Evolutionary conservation across 768 basidiomycete species (phyloP).

Genomic region (Lyophyllum semitale): DNA sequence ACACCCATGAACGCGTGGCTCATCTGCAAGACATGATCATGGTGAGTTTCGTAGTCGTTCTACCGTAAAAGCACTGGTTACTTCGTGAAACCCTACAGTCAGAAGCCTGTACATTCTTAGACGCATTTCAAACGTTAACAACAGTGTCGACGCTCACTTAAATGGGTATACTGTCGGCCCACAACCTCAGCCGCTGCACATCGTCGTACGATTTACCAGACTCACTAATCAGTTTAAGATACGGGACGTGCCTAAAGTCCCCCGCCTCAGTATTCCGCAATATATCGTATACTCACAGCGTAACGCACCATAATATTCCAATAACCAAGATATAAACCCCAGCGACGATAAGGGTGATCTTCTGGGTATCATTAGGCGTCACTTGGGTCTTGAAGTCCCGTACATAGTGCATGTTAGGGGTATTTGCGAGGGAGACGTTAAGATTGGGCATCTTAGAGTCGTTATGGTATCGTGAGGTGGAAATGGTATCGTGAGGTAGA

Average conservation of each 20-base stretch:
- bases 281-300: background rate
- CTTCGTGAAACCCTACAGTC: slow-evolving; percentile 90
- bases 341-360: slow-evolving; percentile 78
- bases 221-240: slow-evolving; percentile 73
- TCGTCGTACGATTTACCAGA: slow-evolving; percentile 14
- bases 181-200: background rate
- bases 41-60: background rate
- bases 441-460: slow-evolving; percentile 11
- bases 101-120: slow-evolving; percentile 50
- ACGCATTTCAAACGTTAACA: background rate
- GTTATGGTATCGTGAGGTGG: background rate
- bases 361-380: slow-evolving; percentile 72
- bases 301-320: slow-evolving; percentile 73
- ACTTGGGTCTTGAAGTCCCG: slow-evolving; percentile 46
- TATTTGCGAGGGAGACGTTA: background rate
- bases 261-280: background rate
- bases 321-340: slow-evolving; percentile 74
- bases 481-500: background rate
- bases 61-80: slow-evolving; percentile 24
- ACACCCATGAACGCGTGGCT: slow-evolving; percentile 83
- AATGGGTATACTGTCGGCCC: slow-evolving; percentile 77
- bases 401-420: slow-evolving; percentile 24
- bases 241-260: slow-evolving; percentile 69
- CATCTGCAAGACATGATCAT: slow-evolving; percentile 50
- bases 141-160: slow-evolving; percentile 58